A percentile compares a stretch with the other conserved stretches of the same genome.
These are phyloP conservation scores for Cyclotella sp. DNA, from an alignment of 108 stramenopile genomes.

Conservation along the genomic window DNA sequence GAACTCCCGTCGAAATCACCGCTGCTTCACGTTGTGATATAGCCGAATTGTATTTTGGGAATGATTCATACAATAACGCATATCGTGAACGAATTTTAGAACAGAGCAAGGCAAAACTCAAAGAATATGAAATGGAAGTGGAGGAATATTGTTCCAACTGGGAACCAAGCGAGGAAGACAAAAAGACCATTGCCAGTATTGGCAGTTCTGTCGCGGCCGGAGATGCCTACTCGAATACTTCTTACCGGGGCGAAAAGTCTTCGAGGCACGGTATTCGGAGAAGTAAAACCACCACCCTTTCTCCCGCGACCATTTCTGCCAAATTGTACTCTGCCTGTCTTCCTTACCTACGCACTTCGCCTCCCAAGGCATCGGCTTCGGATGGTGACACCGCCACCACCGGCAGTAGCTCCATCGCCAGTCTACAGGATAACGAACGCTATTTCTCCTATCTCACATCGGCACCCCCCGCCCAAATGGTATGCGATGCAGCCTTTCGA, in stretches of 20 bases:
- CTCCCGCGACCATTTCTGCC: conserved; percentile 33
- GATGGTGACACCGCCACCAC: neutral
- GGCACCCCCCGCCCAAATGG: conserved; percentile 78
- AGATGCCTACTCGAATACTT: conserved; percentile 46
- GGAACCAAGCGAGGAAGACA: conserved; percentile 39
- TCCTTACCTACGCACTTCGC: conserved; percentile 41
- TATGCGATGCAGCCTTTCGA: conserved; percentile 86
- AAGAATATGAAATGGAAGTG: conserved; percentile 27
- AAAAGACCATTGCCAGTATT: neutral
- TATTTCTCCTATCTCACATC: conserved; percentile 61
- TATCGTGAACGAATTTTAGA: conserved; percentile 54
- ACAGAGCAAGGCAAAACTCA: conserved; percentile 21
- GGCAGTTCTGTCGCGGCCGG: conserved; percentile 17
- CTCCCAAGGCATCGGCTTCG: conserved; percentile 20
- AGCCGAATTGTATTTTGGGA: conserved; percentile 69
- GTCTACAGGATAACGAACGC: conserved; percentile 6
- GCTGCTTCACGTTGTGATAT: conserved; percentile 67
- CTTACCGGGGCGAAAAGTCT: conserved; percentile 45
- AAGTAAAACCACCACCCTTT: conserved; percentile 15
- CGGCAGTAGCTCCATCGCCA: neutral
- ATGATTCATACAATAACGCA: conserved; percentile 34
- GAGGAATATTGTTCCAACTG: conserved; percentile 32
- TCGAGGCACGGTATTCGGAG: conserved; percentile 21
- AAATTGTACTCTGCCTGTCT: conserved; percentile 49
- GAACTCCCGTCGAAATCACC: conserved; percentile 71